Conservation (phyloP, 2,329 filamentous ascomycete genomes). For the Claviceps arundinis region DNA sequence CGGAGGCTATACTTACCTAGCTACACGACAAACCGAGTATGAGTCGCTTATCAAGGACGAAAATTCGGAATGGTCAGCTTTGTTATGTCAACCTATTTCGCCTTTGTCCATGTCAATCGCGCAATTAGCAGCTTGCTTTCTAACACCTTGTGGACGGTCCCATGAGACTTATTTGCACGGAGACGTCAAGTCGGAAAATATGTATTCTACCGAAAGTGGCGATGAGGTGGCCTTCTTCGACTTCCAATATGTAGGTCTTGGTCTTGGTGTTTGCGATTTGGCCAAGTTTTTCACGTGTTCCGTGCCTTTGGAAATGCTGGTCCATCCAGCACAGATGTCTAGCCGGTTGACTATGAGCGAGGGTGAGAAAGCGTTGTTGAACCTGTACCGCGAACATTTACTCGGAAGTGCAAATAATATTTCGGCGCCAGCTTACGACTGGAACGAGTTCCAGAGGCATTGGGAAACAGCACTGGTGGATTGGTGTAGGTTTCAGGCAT, state of each 20-base stretch:
- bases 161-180: conserved; percentile 51
- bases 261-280: conserved; percentile 51
- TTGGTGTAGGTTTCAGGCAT: conserved; percentile 50
- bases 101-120: conserved; percentile 25
- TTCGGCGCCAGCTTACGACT: conserved; percentile 29
- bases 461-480: conserved; percentile 57
- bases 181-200: conserved; percentile 57
- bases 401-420: conserved; percentile 6
- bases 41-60: conserved; percentile 29
- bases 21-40: conserved; percentile 47
- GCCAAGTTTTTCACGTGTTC: conserved; percentile 57
- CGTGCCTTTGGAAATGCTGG: conserved; percentile 41
- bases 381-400: conserved; percentile 31
- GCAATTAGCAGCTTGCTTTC: conserved; percentile 37
- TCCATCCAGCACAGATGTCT: conserved; percentile 16
- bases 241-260: conserved; percentile 55
- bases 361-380: conserved; percentile 37
- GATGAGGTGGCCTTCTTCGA: conserved; percentile 50
- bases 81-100: conserved; percentile 27
- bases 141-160: conserved; percentile 30
- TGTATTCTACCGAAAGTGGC: conserved; percentile 41
- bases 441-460: conserved; percentile 40
- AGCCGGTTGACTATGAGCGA: conserved; percentile 32
- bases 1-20: conserved; percentile 56
- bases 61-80: conserved; percentile 40